Evolutionary conservation across 2,329 filamentous ascomycete species (phyloP).

Genomic region (Calonectria montana): DNA sequence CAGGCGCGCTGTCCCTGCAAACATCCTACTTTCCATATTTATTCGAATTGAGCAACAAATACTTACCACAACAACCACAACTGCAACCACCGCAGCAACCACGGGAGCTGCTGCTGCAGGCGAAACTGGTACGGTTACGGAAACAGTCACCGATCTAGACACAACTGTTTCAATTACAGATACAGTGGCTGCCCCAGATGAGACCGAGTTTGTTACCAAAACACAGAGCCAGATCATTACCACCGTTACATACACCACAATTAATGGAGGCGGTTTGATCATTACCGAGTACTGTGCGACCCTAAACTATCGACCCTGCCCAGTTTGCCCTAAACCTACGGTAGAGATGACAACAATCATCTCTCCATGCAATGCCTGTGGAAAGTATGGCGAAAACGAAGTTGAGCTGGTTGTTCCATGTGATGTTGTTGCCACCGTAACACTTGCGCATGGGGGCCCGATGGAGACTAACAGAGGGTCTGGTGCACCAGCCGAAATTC

Average conservation of each 20-base stretch:
- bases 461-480: not conserved
- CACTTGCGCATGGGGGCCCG: not conserved
- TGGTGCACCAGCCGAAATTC: not conserved
- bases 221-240: not conserved
- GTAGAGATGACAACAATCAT: not conserved
- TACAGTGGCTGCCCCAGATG: not conserved
- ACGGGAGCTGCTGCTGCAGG: not conserved
- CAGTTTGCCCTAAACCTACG: not conserved
- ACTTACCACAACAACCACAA: not conserved
- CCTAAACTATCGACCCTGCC: not conserved
- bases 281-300: not conserved
- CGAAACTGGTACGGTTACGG: not conserved
- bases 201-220: not conserved
- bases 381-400: not conserved
- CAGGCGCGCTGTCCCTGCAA: not conserved
- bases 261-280: not conserved
- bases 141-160: not conserved
- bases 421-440: not conserved
- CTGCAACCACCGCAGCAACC: not conserved
- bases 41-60: not conserved
- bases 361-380: not conserved
- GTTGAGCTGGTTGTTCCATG: not conserved
- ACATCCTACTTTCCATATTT: not conserved
- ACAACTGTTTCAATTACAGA: not conserved
- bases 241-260: not conserved